Evolutionary conservation across 2,329 filamentous ascomycete species (phyloP).

Genomic region (Diaporthe australafricana): DNA sequence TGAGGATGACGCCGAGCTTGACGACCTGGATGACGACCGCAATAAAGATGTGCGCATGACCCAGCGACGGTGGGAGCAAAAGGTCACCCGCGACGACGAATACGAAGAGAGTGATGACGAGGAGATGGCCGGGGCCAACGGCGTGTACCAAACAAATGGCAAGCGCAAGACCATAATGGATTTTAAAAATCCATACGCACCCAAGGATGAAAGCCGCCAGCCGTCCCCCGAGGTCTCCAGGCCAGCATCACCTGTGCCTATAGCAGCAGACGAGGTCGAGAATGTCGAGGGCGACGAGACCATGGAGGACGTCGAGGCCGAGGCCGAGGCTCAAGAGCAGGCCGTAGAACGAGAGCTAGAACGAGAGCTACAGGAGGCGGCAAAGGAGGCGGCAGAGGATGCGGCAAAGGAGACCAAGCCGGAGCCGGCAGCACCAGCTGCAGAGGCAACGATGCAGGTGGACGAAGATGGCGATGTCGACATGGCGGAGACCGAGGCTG

Average conservation of each 20-base stretch:
- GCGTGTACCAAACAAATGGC: constrained; percentile 67
- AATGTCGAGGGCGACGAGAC: constrained; percentile 33
- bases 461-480: constrained; percentile 64
- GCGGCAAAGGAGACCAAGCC: constrained; percentile 36
- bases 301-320: constrained; percentile 45
- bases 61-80: constrained; percentile 84
- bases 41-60: constrained; percentile 88
- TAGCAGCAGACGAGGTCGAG: background rate
- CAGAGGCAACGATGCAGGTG: constrained; percentile 44
- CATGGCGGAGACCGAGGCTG: constrained; percentile 53
- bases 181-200: constrained; percentile 58
- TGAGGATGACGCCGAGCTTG: constrained; percentile 73
- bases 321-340: constrained; percentile 44
- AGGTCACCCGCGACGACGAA: constrained; percentile 80
- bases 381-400: constrained; percentile 38
- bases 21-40: constrained; percentile 83
- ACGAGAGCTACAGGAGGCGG: constrained; percentile 41
- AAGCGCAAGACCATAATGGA: constrained; percentile 65
- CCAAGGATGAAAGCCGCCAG: constrained; percentile 50
- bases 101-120: constrained; percentile 92
- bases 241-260: constrained; percentile 34
- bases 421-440: background rate
- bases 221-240: constrained; percentile 36
- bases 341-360: constrained; percentile 43
- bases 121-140: constrained; percentile 79